Conservation (phyloP, 805 yeast genomes). For the Lipomyces chichibuensis region DNA sequence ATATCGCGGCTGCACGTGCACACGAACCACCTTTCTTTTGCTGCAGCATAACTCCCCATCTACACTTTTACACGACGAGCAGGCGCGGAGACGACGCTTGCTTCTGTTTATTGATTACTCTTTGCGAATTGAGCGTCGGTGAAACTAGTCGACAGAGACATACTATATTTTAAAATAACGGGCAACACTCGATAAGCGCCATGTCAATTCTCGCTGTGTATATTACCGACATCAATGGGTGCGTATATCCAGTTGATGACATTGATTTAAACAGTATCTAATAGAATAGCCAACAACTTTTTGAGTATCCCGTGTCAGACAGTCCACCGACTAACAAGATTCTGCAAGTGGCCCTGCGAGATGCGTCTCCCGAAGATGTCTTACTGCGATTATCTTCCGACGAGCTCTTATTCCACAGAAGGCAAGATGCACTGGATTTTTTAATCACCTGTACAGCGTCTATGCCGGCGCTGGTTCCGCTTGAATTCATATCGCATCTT, state of each 20-base stretch:
- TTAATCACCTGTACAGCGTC: conserved; percentile 42
- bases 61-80: neutral
- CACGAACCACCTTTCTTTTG: no score
- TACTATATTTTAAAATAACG: neutral
- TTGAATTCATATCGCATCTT: conserved; percentile 55
- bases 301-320: conserved; percentile 47
- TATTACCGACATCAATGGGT: conserved; percentile 50
- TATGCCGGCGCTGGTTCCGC: conserved; percentile 58
- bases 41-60: neutral
- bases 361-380: conserved; percentile 17
- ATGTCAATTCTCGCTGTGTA: conserved; percentile 47
- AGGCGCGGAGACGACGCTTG: neutral
- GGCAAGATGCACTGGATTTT: conserved; percentile 38
- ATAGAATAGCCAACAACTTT: conserved; percentile 43
- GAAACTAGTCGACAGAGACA: neutral
- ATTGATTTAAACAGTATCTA: neutral
- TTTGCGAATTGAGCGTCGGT: neutral
- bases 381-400: conserved; percentile 39
- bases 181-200: neutral
- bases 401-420: conserved; percentile 41
- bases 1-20: no score
- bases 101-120: neutral
- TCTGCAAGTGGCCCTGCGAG: conserved; percentile 37
- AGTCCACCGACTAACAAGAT: conserved; percentile 44
- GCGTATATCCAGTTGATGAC: conserved; percentile 30